These are phyloP conservation scores for Microbotryum silenes-acaulis DNA, from an alignment of 1,284 basidiomycete genomes.

Conservation along the genomic window DNA sequence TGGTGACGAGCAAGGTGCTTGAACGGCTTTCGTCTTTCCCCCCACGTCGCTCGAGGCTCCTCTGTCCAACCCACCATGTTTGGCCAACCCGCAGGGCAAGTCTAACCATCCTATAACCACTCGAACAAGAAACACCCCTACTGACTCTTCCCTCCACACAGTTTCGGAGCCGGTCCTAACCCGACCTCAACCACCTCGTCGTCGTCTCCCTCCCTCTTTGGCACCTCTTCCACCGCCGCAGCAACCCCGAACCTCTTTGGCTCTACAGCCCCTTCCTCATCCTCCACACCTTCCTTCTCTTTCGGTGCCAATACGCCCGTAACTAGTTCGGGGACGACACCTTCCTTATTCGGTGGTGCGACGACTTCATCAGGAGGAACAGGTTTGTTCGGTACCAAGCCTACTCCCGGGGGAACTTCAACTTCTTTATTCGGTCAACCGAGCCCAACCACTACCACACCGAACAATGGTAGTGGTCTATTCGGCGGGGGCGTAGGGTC, in stretches of 20 bases:
- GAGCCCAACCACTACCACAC: too few species aligned
- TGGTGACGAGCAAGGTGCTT: too few species aligned
- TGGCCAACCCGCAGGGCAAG: too few species aligned
- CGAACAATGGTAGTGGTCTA: too few species aligned
- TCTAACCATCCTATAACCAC: too few species aligned
- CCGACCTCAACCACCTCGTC: not conserved
- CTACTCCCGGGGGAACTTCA: not conserved
- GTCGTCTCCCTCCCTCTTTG: slow-evolving; percentile 11
- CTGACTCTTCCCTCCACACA: too few species aligned
- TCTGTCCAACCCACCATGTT: too few species aligned
- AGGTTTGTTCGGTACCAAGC: slow-evolving; percentile 7
- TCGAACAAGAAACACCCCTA: too few species aligned
- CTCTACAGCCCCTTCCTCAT: not conserved
- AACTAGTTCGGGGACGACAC: not conserved
- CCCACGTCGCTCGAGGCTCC: too few species aligned
- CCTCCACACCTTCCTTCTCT: not conserved
- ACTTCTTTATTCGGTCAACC: too few species aligned
- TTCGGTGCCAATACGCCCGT: not conserved
- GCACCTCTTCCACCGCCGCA: not conserved
- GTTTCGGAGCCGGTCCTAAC: not conserved
- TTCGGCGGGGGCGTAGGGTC: too few species aligned
- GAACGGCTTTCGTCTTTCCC: too few species aligned
- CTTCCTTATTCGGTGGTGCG: not conserved
- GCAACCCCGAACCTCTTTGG: slow-evolving; percentile 4
- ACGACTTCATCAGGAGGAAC: not conserved